These are phyloP conservation scores for Acrocalymma vagum DNA, from an alignment of 2,329 filamentous ascomycete species.

Conservation along the genomic window DNA sequence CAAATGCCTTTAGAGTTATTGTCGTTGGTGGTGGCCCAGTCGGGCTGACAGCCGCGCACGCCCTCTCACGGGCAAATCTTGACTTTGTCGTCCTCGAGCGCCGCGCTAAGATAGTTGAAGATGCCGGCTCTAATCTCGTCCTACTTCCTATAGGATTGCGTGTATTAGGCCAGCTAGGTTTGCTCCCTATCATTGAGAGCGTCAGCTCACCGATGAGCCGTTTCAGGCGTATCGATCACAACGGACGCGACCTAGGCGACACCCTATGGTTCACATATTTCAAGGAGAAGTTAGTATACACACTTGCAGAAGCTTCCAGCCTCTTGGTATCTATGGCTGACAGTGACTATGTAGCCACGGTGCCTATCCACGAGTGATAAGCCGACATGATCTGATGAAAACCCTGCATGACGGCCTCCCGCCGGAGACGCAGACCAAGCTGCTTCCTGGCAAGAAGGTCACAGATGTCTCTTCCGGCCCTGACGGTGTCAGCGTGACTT, in stretches of 20 bases:
- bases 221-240: slow-evolving; percentile 1
- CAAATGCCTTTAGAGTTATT: slow-evolving; percentile 7
- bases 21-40: slow-evolving; percentile 10
- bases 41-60: slow-evolving; percentile 11
- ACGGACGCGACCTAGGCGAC: background rate
- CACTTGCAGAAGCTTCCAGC: too few species aligned
- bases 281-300: too few species aligned
- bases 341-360: too few species aligned
- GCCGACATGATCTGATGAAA: slow-evolving; percentile 4
- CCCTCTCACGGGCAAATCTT: slow-evolving; percentile 4
- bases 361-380: too few species aligned
- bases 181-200: slow-evolving; percentile 4
- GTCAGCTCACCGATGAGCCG: slow-evolving; percentile 1
- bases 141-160: slow-evolving; percentile 5
- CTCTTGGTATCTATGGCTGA: too few species aligned
- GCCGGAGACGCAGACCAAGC: background rate
- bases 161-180: slow-evolving; percentile 5
- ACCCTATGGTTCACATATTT: background rate
- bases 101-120: slow-evolving; percentile 1
- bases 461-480: background rate
- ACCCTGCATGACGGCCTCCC: slow-evolving; percentile 4
- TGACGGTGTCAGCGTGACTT: slow-evolving; percentile 3
- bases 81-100: slow-evolving; percentile 11
- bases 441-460: slow-evolving; percentile 5
- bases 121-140: slow-evolving; percentile 8